Conservation (phyloP, 2,329 filamentous ascomycete genomes). For the Alternaria tenuissima region DNA sequence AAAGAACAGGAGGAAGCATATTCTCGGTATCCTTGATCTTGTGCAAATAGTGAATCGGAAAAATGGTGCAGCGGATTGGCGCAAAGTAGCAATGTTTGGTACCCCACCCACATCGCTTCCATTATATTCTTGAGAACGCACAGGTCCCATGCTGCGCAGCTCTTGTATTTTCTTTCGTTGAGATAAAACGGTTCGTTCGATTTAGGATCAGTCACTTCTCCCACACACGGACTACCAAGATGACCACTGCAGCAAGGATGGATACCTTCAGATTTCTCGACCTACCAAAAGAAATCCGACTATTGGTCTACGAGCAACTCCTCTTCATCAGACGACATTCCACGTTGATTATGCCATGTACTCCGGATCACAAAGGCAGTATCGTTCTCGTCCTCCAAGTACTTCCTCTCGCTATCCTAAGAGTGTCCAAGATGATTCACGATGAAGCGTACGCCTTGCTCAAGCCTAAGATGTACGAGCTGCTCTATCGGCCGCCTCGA, state of each 20-base stretch:
- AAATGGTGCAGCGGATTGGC: background rate
- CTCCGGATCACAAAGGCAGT: background rate
- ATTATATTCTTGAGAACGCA: background rate
- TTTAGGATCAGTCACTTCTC: too few species aligned
- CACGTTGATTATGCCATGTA: background rate
- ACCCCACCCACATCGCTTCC: background rate
- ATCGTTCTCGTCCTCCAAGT: background rate
- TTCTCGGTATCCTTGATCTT: background rate
- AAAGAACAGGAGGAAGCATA: background rate
- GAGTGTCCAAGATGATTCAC: background rate
- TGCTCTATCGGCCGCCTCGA: background rate
- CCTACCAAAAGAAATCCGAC: conserved; percentile 22
- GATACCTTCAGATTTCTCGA: conserved; percentile 32
- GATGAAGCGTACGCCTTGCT: background rate
- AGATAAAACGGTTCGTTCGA: background rate
- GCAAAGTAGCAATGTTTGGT: background rate
- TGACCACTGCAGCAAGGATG: background rate
- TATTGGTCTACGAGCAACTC: conserved; percentile 23
- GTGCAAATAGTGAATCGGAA: background rate
- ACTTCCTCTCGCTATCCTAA: background rate
- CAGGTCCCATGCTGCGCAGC: background rate
- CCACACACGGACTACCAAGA: background rate
- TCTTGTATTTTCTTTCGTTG: background rate
- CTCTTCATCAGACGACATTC: background rate
- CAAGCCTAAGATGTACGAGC: background rate